These are phyloP conservation scores for Candida nitratophila DNA, from an alignment of 805 yeast genomes.

Conservation along the genomic window DNA sequence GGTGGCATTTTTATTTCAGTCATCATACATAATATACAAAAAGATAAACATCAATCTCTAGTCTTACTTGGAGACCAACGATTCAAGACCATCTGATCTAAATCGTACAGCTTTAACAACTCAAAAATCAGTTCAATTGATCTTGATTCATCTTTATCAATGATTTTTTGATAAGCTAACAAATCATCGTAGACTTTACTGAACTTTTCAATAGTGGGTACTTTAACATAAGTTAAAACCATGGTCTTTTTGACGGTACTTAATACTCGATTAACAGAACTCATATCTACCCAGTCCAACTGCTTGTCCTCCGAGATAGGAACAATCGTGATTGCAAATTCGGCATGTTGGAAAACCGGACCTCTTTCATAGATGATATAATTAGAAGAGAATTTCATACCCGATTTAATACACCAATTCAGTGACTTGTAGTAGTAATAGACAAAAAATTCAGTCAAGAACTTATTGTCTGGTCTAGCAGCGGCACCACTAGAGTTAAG, in stretches of 20 bases:
- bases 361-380: constrained; percentile 79
- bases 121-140: constrained; percentile 13
- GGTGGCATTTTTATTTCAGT: no score
- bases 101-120: constrained; percentile 36
- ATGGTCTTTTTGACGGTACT: constrained; percentile 81
- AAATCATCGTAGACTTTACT: constrained; percentile 8
- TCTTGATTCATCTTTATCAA: constrained; percentile 4
- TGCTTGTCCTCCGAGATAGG: constrained; percentile 4
- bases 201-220: constrained; percentile 34
- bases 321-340: constrained; percentile 48
- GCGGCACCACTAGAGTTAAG: constrained; percentile 6
- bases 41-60: constrained; percentile 68
- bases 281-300: constrained; percentile 52
- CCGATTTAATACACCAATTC: constrained; percentile 94
- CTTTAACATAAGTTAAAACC: constrained; percentile 59
- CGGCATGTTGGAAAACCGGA: constrained; percentile 95
- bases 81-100: constrained; percentile 62
- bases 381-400: constrained; percentile 90
- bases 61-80: constrained; percentile 86
- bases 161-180: background rate
- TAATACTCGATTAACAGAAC: constrained; percentile 70
- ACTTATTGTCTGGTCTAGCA: constrained; percentile 27
- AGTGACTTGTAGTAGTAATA: constrained; percentile 82
- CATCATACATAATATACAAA: no score
- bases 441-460: constrained; percentile 55